phyloP scores from a whole-genome alignment of 768 basidiomycete genomes.

The Xanthoconium stramineum region DNA sequence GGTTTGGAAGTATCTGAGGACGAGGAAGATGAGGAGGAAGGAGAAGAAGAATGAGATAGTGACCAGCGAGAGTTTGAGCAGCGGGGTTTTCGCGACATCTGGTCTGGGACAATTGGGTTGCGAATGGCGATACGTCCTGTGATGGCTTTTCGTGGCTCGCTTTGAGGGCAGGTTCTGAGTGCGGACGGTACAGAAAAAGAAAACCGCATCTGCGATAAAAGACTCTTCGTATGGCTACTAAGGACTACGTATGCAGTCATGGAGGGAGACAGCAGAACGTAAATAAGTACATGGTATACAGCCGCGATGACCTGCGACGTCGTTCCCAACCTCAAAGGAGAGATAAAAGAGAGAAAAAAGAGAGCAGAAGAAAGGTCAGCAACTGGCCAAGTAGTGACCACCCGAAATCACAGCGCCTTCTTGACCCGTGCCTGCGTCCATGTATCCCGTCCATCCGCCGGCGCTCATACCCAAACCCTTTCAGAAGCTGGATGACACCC shows the following conservation, averaged over 20 bases:
- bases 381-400: neutral
- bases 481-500: conserved; percentile 50
- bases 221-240: too few species aligned
- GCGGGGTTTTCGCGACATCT: too few species aligned
- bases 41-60: conserved; percentile 6
- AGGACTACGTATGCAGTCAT: too few species aligned
- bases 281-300: too few species aligned
- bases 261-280: too few species aligned
- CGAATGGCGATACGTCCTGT: too few species aligned
- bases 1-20: conserved; percentile 92
- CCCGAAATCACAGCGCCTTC: conserved; percentile 29
- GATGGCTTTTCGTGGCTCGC: too few species aligned
- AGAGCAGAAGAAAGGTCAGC: neutral
- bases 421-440: conserved; percentile 35
- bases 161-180: too few species aligned
- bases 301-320: neutral
- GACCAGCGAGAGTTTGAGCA: too few species aligned
- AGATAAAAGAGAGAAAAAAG: neutral
- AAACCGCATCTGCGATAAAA: too few species aligned
- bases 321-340: neutral
- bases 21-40: conserved; percentile 55
- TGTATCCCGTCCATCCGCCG: conserved; percentile 39
- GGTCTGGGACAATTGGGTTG: too few species aligned
- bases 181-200: too few species aligned
- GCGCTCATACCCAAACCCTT: conserved; percentile 41